Evolutionary conservation across 768 basidiomycete species (phyloP).

Genomic region (Suillus subaureus): DNA sequence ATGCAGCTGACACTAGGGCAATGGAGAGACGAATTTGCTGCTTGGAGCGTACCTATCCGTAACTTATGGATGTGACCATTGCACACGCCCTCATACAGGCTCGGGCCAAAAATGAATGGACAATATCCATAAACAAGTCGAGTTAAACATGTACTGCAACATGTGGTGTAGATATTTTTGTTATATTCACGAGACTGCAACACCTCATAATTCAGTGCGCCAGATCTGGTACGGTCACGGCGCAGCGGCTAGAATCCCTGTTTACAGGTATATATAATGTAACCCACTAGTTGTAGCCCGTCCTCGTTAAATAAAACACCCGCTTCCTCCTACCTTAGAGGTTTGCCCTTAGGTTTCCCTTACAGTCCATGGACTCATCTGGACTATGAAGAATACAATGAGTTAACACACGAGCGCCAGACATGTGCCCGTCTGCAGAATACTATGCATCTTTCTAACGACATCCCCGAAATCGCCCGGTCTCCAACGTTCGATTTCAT

Average conservation of each 20-base stretch:
- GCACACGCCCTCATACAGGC: background rate
- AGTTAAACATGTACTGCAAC: background rate
- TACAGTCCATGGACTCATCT: conserved; percentile 21
- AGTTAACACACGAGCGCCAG: background rate
- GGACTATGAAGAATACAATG: conserved; percentile 35
- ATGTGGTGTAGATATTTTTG: conserved; percentile 41
- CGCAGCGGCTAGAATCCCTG: background rate
- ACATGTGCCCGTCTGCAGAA: background rate
- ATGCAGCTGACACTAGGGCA: background rate
- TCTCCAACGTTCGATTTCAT: conserved; percentile 39
- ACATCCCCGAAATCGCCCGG: conserved; percentile 55
- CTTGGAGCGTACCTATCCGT: background rate
- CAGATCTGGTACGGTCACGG: background rate
- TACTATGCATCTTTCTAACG: conserved; percentile 55
- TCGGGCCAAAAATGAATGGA: background rate
- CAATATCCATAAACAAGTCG: background rate
- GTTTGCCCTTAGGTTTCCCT: background rate
- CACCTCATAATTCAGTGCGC: conserved; percentile 40
- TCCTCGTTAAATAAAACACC: background rate
- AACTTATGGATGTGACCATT: background rate
- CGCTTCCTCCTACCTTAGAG: background rate
- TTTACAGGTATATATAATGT: background rate
- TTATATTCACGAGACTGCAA: conserved; percentile 43
- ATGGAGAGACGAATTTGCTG: background rate
- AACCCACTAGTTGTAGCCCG: background rate